Base-by-base conservation (phyloP, 2,329 filamentous ascomycete species). In the Annulohypoxylon truncatum region DNA sequence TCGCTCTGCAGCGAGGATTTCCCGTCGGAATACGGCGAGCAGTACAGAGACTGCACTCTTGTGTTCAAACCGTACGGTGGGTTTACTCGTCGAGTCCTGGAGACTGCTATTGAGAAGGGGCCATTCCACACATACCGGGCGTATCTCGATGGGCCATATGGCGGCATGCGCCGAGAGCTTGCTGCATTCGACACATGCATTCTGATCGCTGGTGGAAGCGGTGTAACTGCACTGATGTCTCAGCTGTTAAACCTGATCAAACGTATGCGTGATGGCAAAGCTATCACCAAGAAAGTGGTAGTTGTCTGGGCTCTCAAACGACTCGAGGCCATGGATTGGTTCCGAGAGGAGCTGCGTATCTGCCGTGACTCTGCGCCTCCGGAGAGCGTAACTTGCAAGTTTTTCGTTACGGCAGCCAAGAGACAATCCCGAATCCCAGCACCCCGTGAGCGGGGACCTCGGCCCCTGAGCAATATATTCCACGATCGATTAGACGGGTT, bases 261-360 rank as follows among this genome's bases (percentile, higher is more conserved):
- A 81, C 90, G 94, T 64, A 97, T 98, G 91, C 90, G 94, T 64
- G 94, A 97, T 75, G 92, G 93, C 52, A 97, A 97, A 79, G 94
- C 95, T 31, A 93, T 97, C 46, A 97, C 94, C 1, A 93, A 92
- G 77, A 92, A 91, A 69, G 91, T 98, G 4, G 91, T 96, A 13
- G 92, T 98, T 0, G 88, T 98, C n/a, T 98, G 95, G 95, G 90
- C 94, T 4, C 83, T 97, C 71, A 97, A 96, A 79, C 89, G 92
- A 60, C 89, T 96, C 12, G 95, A 97, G 78, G 93, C 93, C 0
- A 93, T 98, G 89, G 93, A 97, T 77, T 98, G 95, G 95, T 98
- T 97, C 84, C 92, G 93, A 70, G 94, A 97, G 79, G 95, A 97
- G 78, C 84, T 97, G 63, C 88, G 94, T 50, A 97, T 97, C 73